Evolutionary conservation across 2,329 filamentous ascomycete genomes (phyloP).

Genomic region (Diaporthe amygdali): DNA sequence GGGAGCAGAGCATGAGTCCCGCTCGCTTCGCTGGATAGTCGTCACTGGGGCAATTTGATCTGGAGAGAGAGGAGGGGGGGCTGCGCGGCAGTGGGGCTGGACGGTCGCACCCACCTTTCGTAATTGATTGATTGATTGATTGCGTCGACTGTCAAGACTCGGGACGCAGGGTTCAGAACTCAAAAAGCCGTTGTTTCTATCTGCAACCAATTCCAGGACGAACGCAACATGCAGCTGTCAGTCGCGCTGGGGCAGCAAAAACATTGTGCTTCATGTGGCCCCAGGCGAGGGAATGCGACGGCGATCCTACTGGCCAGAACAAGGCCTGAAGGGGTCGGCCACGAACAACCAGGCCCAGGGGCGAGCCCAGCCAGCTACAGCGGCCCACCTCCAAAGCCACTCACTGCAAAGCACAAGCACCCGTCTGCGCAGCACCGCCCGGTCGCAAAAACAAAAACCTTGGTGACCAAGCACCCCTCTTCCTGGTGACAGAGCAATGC

Average conservation of each 20-base stretch:
- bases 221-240: background rate
- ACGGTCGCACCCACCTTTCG: constrained; percentile 8
- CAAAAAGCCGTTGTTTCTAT: background rate
- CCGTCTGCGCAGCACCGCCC: constrained; percentile 14
- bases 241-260: constrained; percentile 24
- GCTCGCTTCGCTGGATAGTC: constrained; percentile 2
- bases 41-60: constrained; percentile 15
- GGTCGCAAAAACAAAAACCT: constrained; percentile 10
- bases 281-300: constrained; percentile 27
- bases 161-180: no score
- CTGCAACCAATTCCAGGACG: background rate
- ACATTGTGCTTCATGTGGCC: constrained; percentile 30
- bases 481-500: constrained; percentile 5
- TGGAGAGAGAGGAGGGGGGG: background rate
- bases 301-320: constrained; percentile 32
- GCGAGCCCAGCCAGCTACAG: constrained; percentile 6
- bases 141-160: background rate
- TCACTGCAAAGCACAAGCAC: constrained; percentile 5
- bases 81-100: constrained; percentile 16
- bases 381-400: constrained; percentile 4
- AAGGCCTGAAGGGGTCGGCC: constrained; percentile 22
- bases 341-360: constrained; percentile 3
- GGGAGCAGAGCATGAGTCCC: background rate
- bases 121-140: constrained; percentile 16
- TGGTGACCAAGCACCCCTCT: constrained; percentile 14